Evolutionary conservation across 805 yeast species (phyloP).

Genomic region (Wickerhamomyces chambardii): DNA sequence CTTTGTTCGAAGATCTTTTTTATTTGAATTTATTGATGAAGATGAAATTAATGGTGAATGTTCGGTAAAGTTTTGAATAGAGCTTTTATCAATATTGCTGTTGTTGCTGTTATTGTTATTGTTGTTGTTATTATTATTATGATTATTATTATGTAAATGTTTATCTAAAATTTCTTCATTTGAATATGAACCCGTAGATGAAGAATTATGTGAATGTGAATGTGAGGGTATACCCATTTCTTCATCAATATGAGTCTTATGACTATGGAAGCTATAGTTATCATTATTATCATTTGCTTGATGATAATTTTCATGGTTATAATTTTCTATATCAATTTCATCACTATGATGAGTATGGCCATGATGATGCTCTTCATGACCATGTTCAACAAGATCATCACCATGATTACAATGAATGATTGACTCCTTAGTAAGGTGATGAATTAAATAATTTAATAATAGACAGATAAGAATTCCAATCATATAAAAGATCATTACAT

Average conservation of each 20-base stretch:
- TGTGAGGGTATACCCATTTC: not conserved
- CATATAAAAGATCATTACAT: conserved; percentile 36
- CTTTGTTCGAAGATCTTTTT: too few relatives aligned
- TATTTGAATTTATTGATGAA: too few relatives aligned
- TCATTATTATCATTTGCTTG: conserved; percentile 1
- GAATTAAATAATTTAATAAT: conserved; percentile 55
- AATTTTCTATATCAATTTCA: conserved; percentile 27
- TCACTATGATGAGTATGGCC: conserved; percentile 1
- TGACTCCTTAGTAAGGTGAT: conserved; percentile 68
- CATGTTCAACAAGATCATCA: conserved; percentile 17
- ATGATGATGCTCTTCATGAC: conserved; percentile 1
- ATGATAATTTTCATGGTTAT: conserved; percentile 52
- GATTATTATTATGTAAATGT: too few relatives aligned
- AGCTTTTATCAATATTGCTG: too few relatives aligned
- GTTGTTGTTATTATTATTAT: too few relatives aligned
- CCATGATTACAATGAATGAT: conserved; percentile 81
- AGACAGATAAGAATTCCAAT: conserved; percentile 57
- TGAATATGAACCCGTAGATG: conserved; percentile 4
- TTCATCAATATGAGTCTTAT: not conserved
- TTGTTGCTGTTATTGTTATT: too few relatives aligned
- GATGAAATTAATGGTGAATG: too few relatives aligned
- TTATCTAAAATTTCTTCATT: not conserved
- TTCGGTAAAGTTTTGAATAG: too few relatives aligned
- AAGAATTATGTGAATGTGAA: conserved; percentile 5
- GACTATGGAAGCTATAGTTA: conserved; percentile 1